Evolutionary conservation across 2,329 filamentous ascomycete species (phyloP), one percentile per base, ranked within the genome.

Genomic region (Cladophialophora carrionii): DNA sequence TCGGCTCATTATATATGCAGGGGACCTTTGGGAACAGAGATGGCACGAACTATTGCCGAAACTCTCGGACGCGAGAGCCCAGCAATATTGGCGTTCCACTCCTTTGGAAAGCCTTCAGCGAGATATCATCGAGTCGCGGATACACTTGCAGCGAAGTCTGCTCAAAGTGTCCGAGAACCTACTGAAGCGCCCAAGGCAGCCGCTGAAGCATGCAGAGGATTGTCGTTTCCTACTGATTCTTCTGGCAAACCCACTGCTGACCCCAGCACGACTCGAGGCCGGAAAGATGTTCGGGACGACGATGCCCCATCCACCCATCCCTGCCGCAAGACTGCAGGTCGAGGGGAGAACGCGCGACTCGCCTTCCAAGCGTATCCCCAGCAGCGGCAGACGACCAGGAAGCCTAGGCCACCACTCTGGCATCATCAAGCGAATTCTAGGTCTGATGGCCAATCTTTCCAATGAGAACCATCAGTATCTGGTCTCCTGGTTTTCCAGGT

Each of bases 361-460:
- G 64, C 69, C 56, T n/a, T 26, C 65, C 10, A 71, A 62, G 66
- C 61, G 63, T 54, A 32, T 53, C 20, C 57, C 59, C 52, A 66
- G 65, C 55, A 63, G 49, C 70, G 32, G 61, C 68, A 48, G 69
- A 64, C 74, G 74, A 20, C 73, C 72, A 51, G 74, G 76, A 20
- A 78, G 78, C 20, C 82, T 85, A 29, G 88, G 88, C 1, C 86
- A 90, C 65, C 90, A 96, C 76, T 92, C 90, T 2, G 90, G 89
- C 4, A 89, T 96, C 60, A 86, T 96, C 72, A 96, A 96, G 76
- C 86, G 93, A 43, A 88, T 96, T 46, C 76, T 96, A 29, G 93
- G 93, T 0, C 79, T 96, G 9, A 74, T 96, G 26, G 89, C 91
- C 1, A 91, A 96, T 74, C 81, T 90, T 12, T 84, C 91, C 0